Conservation (phyloP, 352 stramenopile genomes). For the Phytopythium boreale region DNA sequence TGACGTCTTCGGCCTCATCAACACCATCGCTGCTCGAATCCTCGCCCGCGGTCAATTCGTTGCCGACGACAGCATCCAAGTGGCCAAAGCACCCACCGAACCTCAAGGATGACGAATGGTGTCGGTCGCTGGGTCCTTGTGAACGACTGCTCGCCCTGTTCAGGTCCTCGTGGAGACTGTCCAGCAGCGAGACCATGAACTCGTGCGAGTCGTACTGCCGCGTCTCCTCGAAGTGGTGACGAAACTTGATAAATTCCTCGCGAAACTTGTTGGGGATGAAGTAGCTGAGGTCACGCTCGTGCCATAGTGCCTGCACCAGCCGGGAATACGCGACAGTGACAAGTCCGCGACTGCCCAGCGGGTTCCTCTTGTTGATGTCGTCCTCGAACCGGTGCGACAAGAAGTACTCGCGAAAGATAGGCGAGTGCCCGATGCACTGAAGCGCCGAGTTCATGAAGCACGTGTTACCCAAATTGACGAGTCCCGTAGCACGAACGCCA, state of each 20-base stretch:
- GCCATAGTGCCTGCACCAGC: constrained; percentile 68
- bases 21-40: constrained; percentile 14
- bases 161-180: constrained; percentile 98
- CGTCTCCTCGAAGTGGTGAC: constrained; percentile 67
- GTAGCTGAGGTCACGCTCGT: constrained; percentile 43
- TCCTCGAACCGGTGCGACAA: constrained; percentile 85
- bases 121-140: constrained; percentile 3
- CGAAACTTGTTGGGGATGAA: constrained; percentile 53
- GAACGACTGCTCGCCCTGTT: constrained; percentile 77
- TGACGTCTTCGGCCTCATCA: constrained; percentile 2
- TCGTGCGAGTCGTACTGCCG: constrained; percentile 96
- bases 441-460: constrained; percentile 89
- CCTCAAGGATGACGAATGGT: constrained; percentile 36
- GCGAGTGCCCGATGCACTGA: constrained; percentile 94
- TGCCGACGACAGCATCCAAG: constrained; percentile 23
- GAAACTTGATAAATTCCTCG: constrained; percentile 64
- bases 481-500: constrained; percentile 54
- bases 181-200: constrained; percentile 95
- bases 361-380: constrained; percentile 95
- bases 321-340: constrained; percentile 89
- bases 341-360: constrained; percentile 88
- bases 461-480: constrained; percentile 86
- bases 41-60: constrained; percentile 34
- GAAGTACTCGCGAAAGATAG: constrained; percentile 94
- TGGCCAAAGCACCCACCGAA: constrained; percentile 22